Base-by-base conservation (phyloP, 345 rosid species). In the Heritiera fomes region DNA sequence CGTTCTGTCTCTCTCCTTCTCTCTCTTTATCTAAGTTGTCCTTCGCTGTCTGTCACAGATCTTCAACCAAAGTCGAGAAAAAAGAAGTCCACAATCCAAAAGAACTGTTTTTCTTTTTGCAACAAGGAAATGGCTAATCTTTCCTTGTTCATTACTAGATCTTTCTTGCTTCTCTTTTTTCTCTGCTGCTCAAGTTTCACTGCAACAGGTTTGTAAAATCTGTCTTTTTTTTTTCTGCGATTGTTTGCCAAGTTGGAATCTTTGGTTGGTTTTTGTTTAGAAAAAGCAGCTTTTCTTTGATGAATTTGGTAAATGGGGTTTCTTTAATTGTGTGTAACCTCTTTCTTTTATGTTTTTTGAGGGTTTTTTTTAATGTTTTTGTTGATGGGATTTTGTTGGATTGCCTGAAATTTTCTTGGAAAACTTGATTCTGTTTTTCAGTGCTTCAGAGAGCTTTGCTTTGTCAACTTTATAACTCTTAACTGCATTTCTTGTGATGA, bases 171-270 rank as follows among this genome's bases (percentile, higher is more conserved):
- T 71, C 84, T 87, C 17, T 68, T 83, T 62, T 67, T 87, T 81
- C 58, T 87, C 53, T 90, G 87, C 73, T 86, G 79, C 85, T 38
- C 77, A 58, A 76, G 64, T 82, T 89, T 90, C 75, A 75, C 77
- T 55, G 47, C 85, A 6, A 82, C 97, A 87, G 98, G 97, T 92
- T 78, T 56, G 84, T 53, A 23, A 63, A 52, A 50, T 14, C 41
- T 76, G 14, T 70, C 20, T 47, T 40, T 56, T 2, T 53, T 65
- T 23, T 53, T 53, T 6, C n/a, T 70, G 49, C 3, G 7, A 7
- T 4, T 49, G 38, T 72, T 76, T 76, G 34, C 0, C 32, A 18
- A 78, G 49, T 73, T 56, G 32, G 59, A 46, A 46, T 60, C 50
- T 82, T 79, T 53, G 43, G 46, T 68, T 70, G 73, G 52, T 80